phyloP scores from a whole-genome alignment of 1,284 basidiomycete species.

The Rhodotorula mucilaginosa region DNA sequence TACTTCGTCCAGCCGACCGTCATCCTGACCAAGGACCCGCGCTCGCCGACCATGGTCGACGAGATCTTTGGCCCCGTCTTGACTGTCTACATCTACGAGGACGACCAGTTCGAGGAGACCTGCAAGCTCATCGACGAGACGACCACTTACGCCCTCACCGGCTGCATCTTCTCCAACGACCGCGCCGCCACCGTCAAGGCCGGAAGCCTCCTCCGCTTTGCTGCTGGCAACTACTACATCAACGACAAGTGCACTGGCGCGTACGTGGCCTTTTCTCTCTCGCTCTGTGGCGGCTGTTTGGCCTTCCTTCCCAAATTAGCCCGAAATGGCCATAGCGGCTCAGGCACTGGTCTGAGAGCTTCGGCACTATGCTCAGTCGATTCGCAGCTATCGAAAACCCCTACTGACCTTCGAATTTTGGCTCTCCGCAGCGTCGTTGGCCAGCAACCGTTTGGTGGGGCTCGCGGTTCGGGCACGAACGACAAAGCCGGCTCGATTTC shows the following conservation, averaged over 20 bases:
- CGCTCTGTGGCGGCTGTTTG: too few species aligned
- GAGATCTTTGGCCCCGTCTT: conserved; percentile 98
- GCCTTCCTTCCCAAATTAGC: too few species aligned
- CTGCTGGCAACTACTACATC: conserved; percentile 77
- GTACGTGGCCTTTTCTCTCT: conserved; percentile 62
- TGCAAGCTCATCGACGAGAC: conserved; percentile 83
- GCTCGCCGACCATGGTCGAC: conserved; percentile 84
- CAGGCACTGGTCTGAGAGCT: not conserved
- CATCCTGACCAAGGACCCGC: conserved; percentile 88
- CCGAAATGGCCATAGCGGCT: too few species aligned
- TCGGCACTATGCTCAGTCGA: not conserved
- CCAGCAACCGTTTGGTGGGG: conserved; percentile 3
- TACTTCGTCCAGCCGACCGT: conserved; percentile 94
- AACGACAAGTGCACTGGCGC: conserved; percentile 78
- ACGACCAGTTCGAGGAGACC: conserved; percentile 78
- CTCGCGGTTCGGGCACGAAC: conserved; percentile 56
- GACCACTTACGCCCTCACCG: conserved; percentile 86
- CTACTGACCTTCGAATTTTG: not conserved
- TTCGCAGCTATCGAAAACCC: not conserved
- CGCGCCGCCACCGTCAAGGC: conserved; percentile 72
- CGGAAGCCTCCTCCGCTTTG: conserved; percentile 71
- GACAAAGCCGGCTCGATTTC: too few species aligned
- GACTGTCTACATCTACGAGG: conserved; percentile 85
- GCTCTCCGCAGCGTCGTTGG: not conserved
- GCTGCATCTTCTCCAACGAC: conserved; percentile 74